These are phyloP conservation scores for Serendipita sp. DNA, from an alignment of 768 basidiomycete genomes.

Conservation along the genomic window DNA sequence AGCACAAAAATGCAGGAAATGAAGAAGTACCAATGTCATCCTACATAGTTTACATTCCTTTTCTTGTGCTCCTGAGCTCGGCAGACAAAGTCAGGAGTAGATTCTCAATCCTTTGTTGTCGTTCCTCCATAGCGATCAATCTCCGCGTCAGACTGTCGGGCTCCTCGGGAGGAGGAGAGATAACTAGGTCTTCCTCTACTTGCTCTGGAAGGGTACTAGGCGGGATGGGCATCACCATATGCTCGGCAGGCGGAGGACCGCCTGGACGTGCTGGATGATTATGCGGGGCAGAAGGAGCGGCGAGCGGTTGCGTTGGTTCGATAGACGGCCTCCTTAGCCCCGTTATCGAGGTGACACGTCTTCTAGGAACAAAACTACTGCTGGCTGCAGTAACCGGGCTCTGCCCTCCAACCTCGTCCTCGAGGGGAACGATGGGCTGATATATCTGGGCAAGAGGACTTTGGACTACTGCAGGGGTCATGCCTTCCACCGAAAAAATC, in stretches of 20 bases:
- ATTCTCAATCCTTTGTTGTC: slow-evolving; percentile 35
- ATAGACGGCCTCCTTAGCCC: not conserved
- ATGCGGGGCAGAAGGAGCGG: not conserved
- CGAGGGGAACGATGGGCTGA: slow-evolving; percentile 35
- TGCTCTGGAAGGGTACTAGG: not conserved
- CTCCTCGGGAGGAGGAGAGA: slow-evolving; percentile 13
- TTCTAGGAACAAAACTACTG: not conserved
- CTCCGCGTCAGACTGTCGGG: slow-evolving; percentile 20
- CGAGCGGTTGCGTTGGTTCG: not conserved
- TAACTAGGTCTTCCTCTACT: slow-evolving; percentile 13
- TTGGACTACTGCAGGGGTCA: slow-evolving; percentile 25
- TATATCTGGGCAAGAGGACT: slow-evolving; percentile 66
- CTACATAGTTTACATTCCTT: not conserved
- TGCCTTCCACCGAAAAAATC: slow-evolving; percentile 17
- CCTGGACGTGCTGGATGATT: slow-evolving; percentile 10
- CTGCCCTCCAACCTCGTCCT: slow-evolving; percentile 14
- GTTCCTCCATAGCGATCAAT: slow-evolving; percentile 28
- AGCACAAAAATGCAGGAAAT: too few species aligned
- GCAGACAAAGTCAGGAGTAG: slow-evolving; percentile 19
- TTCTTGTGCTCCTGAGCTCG: not conserved
- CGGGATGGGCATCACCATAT: slow-evolving; percentile 12
- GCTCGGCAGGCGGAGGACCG: slow-evolving; percentile 18
- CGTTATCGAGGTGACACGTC: not conserved
- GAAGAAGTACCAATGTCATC: too few species aligned
- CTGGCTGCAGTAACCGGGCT: slow-evolving; percentile 13